phyloP scores from a whole-genome alignment of 2,329 filamentous ascomycete genomes.

The Alternaria hordeiaustralica region DNA sequence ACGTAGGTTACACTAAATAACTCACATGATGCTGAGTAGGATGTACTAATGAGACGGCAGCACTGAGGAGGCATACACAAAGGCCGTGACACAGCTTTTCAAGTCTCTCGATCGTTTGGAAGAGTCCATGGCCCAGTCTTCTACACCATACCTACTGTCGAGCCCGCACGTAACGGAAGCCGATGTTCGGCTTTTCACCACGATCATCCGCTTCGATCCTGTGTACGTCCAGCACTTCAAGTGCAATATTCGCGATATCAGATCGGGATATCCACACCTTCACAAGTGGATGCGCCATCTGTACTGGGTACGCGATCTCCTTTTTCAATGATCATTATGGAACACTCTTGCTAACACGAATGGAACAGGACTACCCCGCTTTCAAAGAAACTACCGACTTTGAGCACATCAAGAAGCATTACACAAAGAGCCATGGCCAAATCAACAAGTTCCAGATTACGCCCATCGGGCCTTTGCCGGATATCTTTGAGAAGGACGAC shows the following conservation, averaged over 20 bases:
- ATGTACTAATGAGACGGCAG: slow-evolving; percentile 16
- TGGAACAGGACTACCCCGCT: slow-evolving; percentile 64
- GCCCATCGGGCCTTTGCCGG: slow-evolving; percentile 81
- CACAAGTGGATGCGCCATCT: slow-evolving; percentile 82
- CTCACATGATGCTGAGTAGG: background rate
- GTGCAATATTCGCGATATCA: slow-evolving; percentile 84
- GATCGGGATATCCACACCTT: slow-evolving; percentile 79
- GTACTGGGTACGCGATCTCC: slow-evolving; percentile 76
- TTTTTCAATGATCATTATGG: background rate
- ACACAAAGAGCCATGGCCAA: slow-evolving; percentile 70
- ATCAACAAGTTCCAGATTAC: slow-evolving; percentile 76
- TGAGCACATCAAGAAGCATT: slow-evolving; percentile 89
- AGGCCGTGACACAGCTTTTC: slow-evolving; percentile 56
- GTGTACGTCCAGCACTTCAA: slow-evolving; percentile 69
- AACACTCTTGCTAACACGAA: background rate
- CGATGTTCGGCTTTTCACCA: slow-evolving; percentile 61
- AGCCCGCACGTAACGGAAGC: slow-evolving; percentile 55
- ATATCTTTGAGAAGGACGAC: slow-evolving; percentile 78
- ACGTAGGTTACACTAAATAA: slow-evolving; percentile 41
- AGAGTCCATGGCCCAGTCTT: slow-evolving; percentile 48
- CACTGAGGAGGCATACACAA: slow-evolving; percentile 58
- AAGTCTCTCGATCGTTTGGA: slow-evolving; percentile 57
- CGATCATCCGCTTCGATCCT: slow-evolving; percentile 67
- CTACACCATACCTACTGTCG: slow-evolving; percentile 57
- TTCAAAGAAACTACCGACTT: slow-evolving; percentile 88